Evolutionary conservation across 2,329 filamentous ascomycete genomes (phyloP), one percentile per base, ranked within the genome.

Genomic region (Drechslerella coelobrocha): DNA sequence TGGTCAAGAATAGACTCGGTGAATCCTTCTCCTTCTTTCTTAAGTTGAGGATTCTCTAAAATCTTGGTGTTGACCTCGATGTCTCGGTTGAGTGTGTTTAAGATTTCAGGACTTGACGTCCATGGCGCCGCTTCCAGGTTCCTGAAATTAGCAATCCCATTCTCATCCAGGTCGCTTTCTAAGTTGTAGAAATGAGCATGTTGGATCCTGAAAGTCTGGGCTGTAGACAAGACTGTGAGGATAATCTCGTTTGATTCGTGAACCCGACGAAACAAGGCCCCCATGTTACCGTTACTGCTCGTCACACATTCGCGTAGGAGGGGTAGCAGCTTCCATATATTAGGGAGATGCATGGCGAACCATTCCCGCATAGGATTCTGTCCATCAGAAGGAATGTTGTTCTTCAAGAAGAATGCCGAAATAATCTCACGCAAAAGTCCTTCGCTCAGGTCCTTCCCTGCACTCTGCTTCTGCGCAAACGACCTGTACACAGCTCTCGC

Each of bases 181-280:
- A 97, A 83, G 1, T 91, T 91, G 77, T 96, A 97, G 2, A 86
- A 79, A 1, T 81, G 80, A 10, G 89, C 82, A 75, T 93, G 89
- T 34, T 85, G 83, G 72, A 84, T 82, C 41, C 94, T 88, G 78
- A 95, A 97, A 0, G 37, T 34, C 2, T 71, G 66, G 31, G 66
- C 66, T 1, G 66, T 71, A 9, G 66, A 52, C 10, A 71, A 31
- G 26, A 71, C 61, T 2, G 66, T 71, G 43, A 87, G 81, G 68
- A 92, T 85, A 2, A 95, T 84, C 69, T 91, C 88, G 73, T 89
- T 87, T 37, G 91, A 91, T 79, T 97, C 90, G 72, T 84, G 83
- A 6, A 71, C 59, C 23, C 61, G 53, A 31, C 55, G 60, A 21
- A 71, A 50, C 23, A 62, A 37, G 2, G 59, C 27, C 6, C 60